Evolutionary conservation across 1,284 basidiomycete species (phyloP), one percentile per base, ranked within the genome.

Genomic region (Cystobasidiaceae sp.): DNA sequence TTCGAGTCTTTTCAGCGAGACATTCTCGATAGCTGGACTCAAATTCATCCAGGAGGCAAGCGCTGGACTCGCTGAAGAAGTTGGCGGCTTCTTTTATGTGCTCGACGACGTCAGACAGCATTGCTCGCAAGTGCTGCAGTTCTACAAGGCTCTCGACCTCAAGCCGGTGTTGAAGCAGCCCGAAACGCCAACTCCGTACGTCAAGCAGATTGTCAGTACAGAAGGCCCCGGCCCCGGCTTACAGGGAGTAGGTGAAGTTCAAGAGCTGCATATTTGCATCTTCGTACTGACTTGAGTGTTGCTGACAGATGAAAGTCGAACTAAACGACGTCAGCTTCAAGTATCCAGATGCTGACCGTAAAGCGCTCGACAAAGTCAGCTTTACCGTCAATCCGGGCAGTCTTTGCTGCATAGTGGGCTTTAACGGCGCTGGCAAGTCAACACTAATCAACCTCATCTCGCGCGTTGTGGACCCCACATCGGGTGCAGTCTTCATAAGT

Each of bases 331-430:
- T 89, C 2, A 85, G 82, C 5, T 90, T 89, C 77, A 79, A 76
- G 49, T 90, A 90, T 71, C 85, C 86, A 0, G 84, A 82, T 2
- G 81, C 80, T 27, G 78, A 82, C 6, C 71, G 73, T 7, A 83
- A 81, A 60, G 87, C 85, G 0, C 74, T 89, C 21, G 78, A 76
- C 3, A 77, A 85, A 49, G 80, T 86, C 15, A 88, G 85, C 0
- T 89, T 89, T 78, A 86, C 81, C 71, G 82, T 90, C 28, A 77
- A 78, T 28, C 80, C 80, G 43, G 88, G 88, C 0, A 86, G 88
- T 68, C 81, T 90, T 45, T 89, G 87, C 71, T 88, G 89, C 55
- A 85, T 90, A 56, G 85, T 90, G 0, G 88, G 88, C 30, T 46
- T 66, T 8, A 65, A 52, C 21, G 82, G 81, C 6, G 80, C 79